These are phyloP conservation scores for Ophidiomyces ophidiicola DNA, from an alignment of 2,329 filamentous ascomycete genomes.

Conservation along the genomic window DNA sequence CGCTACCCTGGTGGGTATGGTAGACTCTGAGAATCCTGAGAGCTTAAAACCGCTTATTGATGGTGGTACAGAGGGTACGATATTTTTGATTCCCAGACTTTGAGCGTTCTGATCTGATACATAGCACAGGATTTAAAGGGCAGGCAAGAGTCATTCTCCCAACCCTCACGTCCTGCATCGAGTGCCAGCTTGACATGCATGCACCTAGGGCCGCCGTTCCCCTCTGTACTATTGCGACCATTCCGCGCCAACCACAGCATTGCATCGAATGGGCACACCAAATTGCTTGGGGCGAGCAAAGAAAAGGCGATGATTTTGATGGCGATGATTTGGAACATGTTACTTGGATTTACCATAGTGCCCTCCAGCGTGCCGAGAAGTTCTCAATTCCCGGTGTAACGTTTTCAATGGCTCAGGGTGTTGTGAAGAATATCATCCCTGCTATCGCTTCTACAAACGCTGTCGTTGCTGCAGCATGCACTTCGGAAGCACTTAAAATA, in stretches of 20 bases:
- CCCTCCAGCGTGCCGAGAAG: constrained; percentile 65
- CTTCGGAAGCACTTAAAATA: constrained; percentile 94
- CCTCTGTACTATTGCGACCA: constrained; percentile 89
- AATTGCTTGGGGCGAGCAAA: constrained; percentile 86
- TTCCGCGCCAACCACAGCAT: constrained; percentile 92
- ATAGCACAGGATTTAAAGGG: constrained; percentile 71
- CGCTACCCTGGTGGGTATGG: constrained; percentile 78
- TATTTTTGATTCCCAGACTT: neutral
- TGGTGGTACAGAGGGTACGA: constrained; percentile 74
- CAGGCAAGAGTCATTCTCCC: constrained; percentile 87
- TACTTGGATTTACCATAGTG: constrained; percentile 86
- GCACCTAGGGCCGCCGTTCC: constrained; percentile 94
- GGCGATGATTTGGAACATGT: constrained; percentile 96
- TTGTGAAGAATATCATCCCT: constrained; percentile 98
- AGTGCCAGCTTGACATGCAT: constrained; percentile 97
- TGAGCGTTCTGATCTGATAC: neutral
- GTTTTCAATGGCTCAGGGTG: constrained; percentile 89
- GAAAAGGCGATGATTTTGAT: constrained; percentile 73
- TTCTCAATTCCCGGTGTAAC: constrained; percentile 89
- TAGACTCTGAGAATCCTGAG: constrained; percentile 70
- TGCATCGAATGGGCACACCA: constrained; percentile 98
- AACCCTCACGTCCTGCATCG: constrained; percentile 87
- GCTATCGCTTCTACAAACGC: constrained; percentile 97
- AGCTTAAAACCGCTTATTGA: constrained; percentile 88
- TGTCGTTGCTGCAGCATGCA: constrained; percentile 88